These are phyloP conservation scores for Blastomyces parvus DNA, from an alignment of 2,329 filamentous ascomycete genomes.

Conservation along the genomic window DNA sequence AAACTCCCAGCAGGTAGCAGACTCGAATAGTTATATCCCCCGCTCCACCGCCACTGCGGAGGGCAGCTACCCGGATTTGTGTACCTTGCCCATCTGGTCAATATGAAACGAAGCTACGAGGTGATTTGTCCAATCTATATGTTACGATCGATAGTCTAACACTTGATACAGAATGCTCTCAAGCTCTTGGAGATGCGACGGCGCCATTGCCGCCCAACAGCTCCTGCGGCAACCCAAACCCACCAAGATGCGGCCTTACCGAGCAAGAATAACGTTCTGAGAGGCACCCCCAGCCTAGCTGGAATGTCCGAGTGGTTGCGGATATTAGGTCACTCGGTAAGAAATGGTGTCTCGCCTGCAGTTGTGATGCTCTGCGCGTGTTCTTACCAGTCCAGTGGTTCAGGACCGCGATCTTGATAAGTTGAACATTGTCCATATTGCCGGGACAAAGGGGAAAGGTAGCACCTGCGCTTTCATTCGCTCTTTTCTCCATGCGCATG, in stretches of 20 bases:
- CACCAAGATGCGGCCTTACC: neutral
- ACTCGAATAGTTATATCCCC: neutral
- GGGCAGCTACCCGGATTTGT: too few relatives aligned
- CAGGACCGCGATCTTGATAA: slow-evolving; percentile 42
- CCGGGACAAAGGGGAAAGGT: slow-evolving; percentile 70
- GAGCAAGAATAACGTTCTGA: slow-evolving; percentile 14
- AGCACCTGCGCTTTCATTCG: slow-evolving; percentile 60
- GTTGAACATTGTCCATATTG: slow-evolving; percentile 60
- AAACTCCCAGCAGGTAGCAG: neutral
- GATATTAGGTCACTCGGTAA: slow-evolving; percentile 25
- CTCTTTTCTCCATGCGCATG: slow-evolving; percentile 47
- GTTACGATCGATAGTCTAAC: neutral
- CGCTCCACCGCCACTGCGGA: neutral
- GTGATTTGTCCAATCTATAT: neutral
- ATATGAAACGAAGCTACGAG: neutral
- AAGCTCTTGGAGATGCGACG: slow-evolving; percentile 2
- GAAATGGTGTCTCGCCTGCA: neutral
- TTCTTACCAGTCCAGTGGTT: slow-evolving; percentile 5
- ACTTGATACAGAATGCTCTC: slow-evolving; percentile 1
- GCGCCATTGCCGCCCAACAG: neutral
- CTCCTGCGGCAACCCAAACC: neutral
- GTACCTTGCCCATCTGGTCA: neutral
- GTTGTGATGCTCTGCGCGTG: neutral
- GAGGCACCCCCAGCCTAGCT: slow-evolving; percentile 23
- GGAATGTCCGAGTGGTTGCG: slow-evolving; percentile 28